Base-by-base conservation (phyloP, 2,329 filamentous ascomycete genomes). In the Berkeleyomyces rouxiae region DNA sequence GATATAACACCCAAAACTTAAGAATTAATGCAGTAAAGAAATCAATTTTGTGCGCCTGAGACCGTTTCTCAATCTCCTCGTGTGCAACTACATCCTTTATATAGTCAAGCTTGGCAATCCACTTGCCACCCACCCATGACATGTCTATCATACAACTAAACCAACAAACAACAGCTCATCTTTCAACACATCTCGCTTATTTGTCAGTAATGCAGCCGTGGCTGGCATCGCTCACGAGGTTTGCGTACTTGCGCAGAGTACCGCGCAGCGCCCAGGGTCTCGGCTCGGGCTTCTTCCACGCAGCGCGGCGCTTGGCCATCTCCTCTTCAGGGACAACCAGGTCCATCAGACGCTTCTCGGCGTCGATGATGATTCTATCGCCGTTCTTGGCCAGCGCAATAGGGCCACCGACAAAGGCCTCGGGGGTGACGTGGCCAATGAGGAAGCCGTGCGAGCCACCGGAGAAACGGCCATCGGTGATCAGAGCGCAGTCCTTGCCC, bases 361-460 rank as follows among this genome's bases (percentile, higher is more conserved):
- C 87, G 69, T 95, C 88, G 65, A 95, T 95, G 58, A 84, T 82
- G 67, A 95, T 86, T 64, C 79, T 79, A 71, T 95, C 90, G 36
- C 90, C 90, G 67, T 95, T 85, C 68, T 81, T 73, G n/a, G 93
- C 86, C 9, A 95, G 79, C 11, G 82, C 90, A 66, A 95, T 93
- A 1, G 90, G 90, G 0, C 90, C 90, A 59, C 90, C 90, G 67
- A 88, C 87, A 70, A 88, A 85, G 7, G 90, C 90, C 75, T 95
- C 90, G 36, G 90, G 90, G 47, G 91, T 88, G 66, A 95, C 87
- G 74, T 93, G 88, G 1, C 88, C 88, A 69, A 93, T 92, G 68
- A 93, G 77, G 80, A 93, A 93, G 46, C 88, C 88, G 79, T 93
- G 88, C 66, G 82, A 87, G 61, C 88, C 90, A 64, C 90, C 90